phyloP scores from a whole-genome alignment of 768 basidiomycete species.

The Psilocybe cyanescens region DNA sequence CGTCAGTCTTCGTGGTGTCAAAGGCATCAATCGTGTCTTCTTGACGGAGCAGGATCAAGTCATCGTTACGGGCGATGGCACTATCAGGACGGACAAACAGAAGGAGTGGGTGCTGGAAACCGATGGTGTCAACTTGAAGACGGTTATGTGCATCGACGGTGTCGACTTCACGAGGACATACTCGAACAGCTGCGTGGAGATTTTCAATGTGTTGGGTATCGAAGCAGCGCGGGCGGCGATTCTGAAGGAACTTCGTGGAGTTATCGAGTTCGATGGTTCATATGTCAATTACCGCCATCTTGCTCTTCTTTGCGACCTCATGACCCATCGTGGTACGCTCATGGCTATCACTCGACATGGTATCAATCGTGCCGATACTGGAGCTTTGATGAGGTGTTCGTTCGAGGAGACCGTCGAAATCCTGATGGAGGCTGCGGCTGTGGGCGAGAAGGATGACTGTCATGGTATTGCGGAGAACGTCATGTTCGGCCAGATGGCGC shows the following conservation, averaged over 20 bases:
- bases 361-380: conserved; percentile 99
- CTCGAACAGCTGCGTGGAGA: conserved; percentile 96
- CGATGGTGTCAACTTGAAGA: conserved; percentile 94
- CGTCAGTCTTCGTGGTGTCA: conserved; percentile 93
- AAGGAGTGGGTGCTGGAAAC: conserved; percentile 98
- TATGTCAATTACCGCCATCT: conserved; percentile 99
- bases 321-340: conserved; percentile 93
- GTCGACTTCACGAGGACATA: conserved; percentile 93
- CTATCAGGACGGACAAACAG: conserved; percentile 61
- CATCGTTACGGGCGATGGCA: conserved; percentile 63
- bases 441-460: conserved; percentile 98
- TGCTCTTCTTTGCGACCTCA: conserved; percentile 94
- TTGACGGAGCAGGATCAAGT: conserved; percentile 87
- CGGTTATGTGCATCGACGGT: conserved; percentile 93
- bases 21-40: conserved; percentile 90
- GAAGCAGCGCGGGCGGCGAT: conserved; percentile 96
- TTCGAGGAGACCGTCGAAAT: conserved; percentile 99
- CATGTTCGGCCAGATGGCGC: conserved; percentile 99
- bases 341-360: conserved; percentile 99
- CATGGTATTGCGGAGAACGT: conserved; percentile 99
- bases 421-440: conserved; percentile 97
- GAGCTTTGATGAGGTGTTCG: conserved; percentile 96
- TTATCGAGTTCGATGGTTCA: conserved; percentile 99
- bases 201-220: conserved; percentile 94
- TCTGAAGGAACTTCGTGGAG: conserved; percentile 90